Percentiles rank a stretch among this genome's conserved stretches.
Conservation (phyloP, 2,329 filamentous ascomycete species). For the Aspergillaceae sp. region DNA sequence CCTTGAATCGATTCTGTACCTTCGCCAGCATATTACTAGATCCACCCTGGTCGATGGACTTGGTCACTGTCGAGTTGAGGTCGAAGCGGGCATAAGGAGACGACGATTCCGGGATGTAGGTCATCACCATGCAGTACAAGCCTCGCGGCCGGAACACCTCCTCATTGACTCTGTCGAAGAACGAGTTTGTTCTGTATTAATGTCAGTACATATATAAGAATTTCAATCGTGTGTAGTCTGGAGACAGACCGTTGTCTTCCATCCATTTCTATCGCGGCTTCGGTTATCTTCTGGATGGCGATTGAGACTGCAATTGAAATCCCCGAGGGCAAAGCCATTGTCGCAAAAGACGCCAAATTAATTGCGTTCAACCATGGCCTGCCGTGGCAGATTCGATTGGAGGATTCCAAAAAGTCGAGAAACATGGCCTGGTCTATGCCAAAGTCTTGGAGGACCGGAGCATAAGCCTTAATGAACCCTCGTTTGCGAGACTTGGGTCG, state of each 20-base stretch:
- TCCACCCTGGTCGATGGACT: too few relatives aligned
- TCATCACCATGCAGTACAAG: conserved; percentile 48
- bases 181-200: conserved; percentile 35
- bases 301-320: conserved; percentile 38
- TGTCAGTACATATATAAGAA: too few relatives aligned
- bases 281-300: conserved; percentile 36
- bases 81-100: conserved; percentile 21
- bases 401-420: conserved; percentile 29
- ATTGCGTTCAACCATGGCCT: conserved; percentile 32
- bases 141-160: conserved; percentile 51
- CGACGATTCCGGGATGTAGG: conserved; percentile 39
- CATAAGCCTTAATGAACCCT: conserved; percentile 34
- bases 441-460: conserved; percentile 25
- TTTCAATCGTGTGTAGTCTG: too few relatives aligned
- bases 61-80: conserved; percentile 23
- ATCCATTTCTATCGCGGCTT: conserved; percentile 35
- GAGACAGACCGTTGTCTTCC: conserved; percentile 16
- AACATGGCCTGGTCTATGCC: conserved; percentile 31
- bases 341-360: conserved; percentile 30
- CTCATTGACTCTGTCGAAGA: conserved; percentile 49
- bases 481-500: conserved; percentile 27
- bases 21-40: too few relatives aligned
- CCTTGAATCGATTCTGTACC: too few relatives aligned
- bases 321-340: conserved; percentile 31
- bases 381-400: conserved; percentile 32